Evolutionary conservation across 768 basidiomycete species (phyloP).

Genomic region (Mycena maculata): DNA sequence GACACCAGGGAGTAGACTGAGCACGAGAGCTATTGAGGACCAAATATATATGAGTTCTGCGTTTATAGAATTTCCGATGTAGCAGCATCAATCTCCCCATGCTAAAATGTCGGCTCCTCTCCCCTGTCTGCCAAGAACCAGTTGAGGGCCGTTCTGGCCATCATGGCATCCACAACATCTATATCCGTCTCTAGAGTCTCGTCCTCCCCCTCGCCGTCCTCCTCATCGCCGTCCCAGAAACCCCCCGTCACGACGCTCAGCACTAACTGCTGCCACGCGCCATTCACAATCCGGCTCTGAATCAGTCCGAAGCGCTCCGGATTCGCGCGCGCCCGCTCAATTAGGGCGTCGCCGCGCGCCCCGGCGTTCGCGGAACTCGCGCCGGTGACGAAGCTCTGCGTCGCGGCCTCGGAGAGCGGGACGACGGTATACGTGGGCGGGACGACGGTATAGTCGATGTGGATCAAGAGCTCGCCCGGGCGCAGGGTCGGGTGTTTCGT

Average conservation of each 20-base stretch:
- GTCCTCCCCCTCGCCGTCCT: neutral
- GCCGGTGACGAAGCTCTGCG: slow-evolving; percentile 8
- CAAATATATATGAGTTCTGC: no score
- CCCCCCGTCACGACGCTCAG: slow-evolving; percentile 46
- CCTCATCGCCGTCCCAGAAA: slow-evolving; percentile 42
- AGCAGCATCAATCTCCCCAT: no score
- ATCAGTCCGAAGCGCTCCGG: slow-evolving; percentile 48
- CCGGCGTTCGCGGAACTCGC: slow-evolving; percentile 42
- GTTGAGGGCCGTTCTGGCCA: slow-evolving; percentile 33
- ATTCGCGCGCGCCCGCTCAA: slow-evolving; percentile 49
- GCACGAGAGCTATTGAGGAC: no score
- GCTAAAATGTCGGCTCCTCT: slow-evolving; percentile 23
- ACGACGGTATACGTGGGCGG: slow-evolving; percentile 44
- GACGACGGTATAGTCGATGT: slow-evolving; percentile 48
- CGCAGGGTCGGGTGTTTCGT: slow-evolving; percentile 40
- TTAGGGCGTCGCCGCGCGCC: slow-evolving; percentile 50
- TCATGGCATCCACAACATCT: slow-evolving; percentile 31
- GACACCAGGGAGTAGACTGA: no score
- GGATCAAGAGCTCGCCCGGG: slow-evolving; percentile 42
- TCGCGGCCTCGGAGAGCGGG: slow-evolving; percentile 41
- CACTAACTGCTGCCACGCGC: slow-evolving; percentile 43
- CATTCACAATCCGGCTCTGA: slow-evolving; percentile 48
- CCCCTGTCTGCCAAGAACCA: slow-evolving; percentile 26
- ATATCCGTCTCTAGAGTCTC: slow-evolving; percentile 6
- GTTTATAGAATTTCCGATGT: no score